phyloP scores from a whole-genome alignment of 1,284 basidiomycete species.

The Phenoliferia sp. region DNA sequence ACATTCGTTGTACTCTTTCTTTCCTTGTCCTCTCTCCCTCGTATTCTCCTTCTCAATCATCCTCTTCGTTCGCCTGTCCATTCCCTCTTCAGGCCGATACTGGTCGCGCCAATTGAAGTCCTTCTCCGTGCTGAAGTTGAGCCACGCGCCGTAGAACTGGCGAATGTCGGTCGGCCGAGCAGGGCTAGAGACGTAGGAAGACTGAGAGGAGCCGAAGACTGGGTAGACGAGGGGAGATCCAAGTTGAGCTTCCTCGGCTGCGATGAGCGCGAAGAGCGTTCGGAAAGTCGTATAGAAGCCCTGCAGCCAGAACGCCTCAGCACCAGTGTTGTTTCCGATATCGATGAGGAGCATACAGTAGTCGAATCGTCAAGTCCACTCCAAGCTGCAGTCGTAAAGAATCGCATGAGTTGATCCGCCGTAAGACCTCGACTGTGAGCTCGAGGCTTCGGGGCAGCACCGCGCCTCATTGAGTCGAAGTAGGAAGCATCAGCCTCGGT shows the following conservation, averaged over 20 bases:
- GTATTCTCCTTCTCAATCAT: conserved; percentile 98
- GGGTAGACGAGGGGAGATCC: conserved; percentile 56
- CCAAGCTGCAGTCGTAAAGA: conserved; percentile 76
- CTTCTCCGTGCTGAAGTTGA: conserved; percentile 81
- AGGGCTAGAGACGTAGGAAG: conserved; percentile 54
- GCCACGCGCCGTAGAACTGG: conserved; percentile 80
- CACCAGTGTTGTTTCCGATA: too few species aligned
- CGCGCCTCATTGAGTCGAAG: conserved; percentile 22
- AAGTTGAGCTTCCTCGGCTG: conserved; percentile 65
- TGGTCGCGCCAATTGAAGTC: conserved; percentile 84
- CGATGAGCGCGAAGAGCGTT: conserved; percentile 77
- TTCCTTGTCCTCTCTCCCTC: conserved; percentile 72
- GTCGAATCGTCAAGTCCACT: conserved; percentile 63
- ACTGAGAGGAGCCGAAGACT: conserved; percentile 74
- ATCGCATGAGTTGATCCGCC: conserved; percentile 75
- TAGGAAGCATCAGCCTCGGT: conserved; percentile 67
- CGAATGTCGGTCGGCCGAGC: conserved; percentile 29
- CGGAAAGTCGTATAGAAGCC: conserved; percentile 88
- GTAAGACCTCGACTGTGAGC: conserved; percentile 56
- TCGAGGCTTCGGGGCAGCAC: conserved; percentile 3
- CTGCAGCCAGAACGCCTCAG: conserved; percentile 45
- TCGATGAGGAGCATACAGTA: conserved; percentile 51
- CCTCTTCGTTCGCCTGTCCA: conserved; percentile 78
- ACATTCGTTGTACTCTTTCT: conserved; percentile 89
- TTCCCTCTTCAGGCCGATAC: conserved; percentile 78